Percentiles rank a stretch among this genome's conserved stretches.
These are phyloP conservation scores for Trypethelium eluteriae DNA, from an alignment of 495 filamentous ascomycete species.

Conservation along the genomic window DNA sequence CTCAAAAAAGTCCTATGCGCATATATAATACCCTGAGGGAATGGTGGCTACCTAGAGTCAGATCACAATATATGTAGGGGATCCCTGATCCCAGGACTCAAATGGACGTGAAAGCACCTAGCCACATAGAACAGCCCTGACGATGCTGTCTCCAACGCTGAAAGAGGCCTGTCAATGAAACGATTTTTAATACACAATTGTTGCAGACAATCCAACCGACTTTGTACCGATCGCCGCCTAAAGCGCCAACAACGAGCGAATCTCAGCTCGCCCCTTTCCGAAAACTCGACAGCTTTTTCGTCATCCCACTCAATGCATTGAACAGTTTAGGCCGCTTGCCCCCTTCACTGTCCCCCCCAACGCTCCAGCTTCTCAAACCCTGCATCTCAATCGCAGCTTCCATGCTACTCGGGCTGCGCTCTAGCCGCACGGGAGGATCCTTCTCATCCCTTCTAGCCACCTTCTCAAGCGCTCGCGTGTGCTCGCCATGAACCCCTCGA, in stretches of 20 bases:
- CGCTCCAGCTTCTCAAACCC: neutral
- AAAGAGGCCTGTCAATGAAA: too few relatives aligned
- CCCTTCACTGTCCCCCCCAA: neutral
- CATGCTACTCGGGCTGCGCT: neutral
- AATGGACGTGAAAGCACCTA: too few relatives aligned
- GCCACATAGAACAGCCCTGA: too few relatives aligned
- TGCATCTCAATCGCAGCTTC: constrained; percentile 6
- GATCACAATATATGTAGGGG: too few relatives aligned
- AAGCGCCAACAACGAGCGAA: neutral
- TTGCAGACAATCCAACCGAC: neutral
- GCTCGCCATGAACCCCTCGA: neutral
- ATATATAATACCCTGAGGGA: too few relatives aligned
- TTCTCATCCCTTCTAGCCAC: neutral
- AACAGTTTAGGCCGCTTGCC: neutral
- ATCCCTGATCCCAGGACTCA: too few relatives aligned
- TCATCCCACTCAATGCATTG: constrained; percentile 5
- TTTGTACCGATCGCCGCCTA: neutral
- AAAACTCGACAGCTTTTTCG: constrained; percentile 1
- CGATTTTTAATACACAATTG: neutral
- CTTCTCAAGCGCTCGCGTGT: neutral
- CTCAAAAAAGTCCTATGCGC: too few relatives aligned
- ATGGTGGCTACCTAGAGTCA: too few relatives aligned
- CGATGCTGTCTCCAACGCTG: too few relatives aligned
- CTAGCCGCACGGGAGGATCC: neutral
- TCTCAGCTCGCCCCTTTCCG: constrained; percentile 3